Percentiles rank a stretch among this genome's conserved stretches.
phyloP scores from a whole-genome alignment of 192 early-diverging fungal genomes.

The Entomortierella chlamydospora region DNA sequence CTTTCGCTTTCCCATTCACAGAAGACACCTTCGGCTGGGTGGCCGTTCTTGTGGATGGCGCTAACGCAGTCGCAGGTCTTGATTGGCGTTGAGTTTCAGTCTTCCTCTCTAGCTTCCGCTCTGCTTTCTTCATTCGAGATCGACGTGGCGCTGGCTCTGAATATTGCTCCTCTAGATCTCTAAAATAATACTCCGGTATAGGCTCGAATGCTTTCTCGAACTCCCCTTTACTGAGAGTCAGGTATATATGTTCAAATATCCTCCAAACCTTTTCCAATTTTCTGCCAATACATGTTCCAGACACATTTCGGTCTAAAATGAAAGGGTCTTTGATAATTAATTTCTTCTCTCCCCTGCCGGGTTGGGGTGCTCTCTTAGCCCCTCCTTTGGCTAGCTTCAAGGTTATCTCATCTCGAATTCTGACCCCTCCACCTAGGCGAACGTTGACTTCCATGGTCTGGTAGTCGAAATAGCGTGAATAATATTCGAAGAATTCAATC shows the following conservation, averaged over 20 bases:
- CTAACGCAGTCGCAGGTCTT: no score
- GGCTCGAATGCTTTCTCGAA: conserved; percentile 17
- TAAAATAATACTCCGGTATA: conserved; percentile 3
- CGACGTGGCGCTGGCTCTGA: background rate
- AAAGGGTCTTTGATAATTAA: conserved; percentile 52
- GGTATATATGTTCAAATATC: conserved; percentile 32
- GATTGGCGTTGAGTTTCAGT: no score
- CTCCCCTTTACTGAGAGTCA: conserved; percentile 27
- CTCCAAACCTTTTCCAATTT: conserved; percentile 30
- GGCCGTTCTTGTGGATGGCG: no score
- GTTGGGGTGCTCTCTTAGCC: background rate
- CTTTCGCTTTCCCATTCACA: background rate
- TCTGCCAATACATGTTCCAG: conserved; percentile 14
- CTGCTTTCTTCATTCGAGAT: background rate
- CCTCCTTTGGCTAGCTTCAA: background rate
- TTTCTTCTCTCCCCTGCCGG: conserved; percentile 28
- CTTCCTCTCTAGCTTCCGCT: background rate
- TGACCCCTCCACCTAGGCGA: conserved; percentile 33
- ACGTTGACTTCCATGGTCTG: conserved; percentile 51
- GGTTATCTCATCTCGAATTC: no score
- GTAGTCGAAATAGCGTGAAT: conserved; percentile 43
- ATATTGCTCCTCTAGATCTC: background rate
- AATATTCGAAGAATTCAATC: conserved; percentile 46
- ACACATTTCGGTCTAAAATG: conserved; percentile 41
- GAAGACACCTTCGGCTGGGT: no score